Evolutionary conservation across 805 yeast species (phyloP).

Genomic region (Nakazawaea anatomiae): DNA sequence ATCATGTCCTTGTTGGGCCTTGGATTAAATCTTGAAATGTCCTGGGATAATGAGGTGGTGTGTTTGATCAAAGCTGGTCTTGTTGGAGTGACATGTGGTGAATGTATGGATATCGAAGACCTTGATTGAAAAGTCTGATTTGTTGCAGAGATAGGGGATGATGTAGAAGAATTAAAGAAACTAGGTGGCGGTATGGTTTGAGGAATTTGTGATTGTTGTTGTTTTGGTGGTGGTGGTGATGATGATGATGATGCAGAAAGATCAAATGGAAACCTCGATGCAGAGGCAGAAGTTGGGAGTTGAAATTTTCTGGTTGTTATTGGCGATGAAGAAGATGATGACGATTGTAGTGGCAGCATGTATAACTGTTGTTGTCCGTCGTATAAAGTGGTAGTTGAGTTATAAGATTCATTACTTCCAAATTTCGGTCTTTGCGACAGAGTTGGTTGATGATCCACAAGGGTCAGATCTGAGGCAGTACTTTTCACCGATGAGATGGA

Average conservation of each 20-base stretch:
- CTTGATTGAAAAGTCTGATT: neutral
- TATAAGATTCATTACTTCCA: neutral
- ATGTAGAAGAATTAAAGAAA: neutral
- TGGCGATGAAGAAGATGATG: neutral
- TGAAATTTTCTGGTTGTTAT: neutral
- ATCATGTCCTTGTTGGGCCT: constrained; percentile 7
- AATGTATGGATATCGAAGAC: neutral
- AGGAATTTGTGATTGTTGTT: neutral
- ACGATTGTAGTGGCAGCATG: neutral
- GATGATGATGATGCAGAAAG: neutral
- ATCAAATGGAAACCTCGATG: neutral
- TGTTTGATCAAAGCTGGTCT: constrained; percentile 2
- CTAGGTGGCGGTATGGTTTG: neutral
- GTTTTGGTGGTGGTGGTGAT: neutral
- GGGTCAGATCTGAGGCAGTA: constrained; percentile 2
- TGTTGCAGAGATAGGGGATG: constrained; percentile 6
- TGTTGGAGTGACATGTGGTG: constrained; percentile 4
- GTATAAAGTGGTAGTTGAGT: neutral
- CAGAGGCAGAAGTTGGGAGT: neutral
- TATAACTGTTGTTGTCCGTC: neutral
- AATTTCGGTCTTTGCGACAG: neutral
- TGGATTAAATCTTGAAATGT: neutral
- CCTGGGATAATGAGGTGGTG: constrained; percentile 5
- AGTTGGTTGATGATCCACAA: neutral
- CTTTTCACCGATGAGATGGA: constrained; percentile 1